Evolutionary conservation across 768 basidiomycete genomes (phyloP), one percentile per base, ranked within the genome.

Genomic region (Podaxis carcinomalis): DNA sequence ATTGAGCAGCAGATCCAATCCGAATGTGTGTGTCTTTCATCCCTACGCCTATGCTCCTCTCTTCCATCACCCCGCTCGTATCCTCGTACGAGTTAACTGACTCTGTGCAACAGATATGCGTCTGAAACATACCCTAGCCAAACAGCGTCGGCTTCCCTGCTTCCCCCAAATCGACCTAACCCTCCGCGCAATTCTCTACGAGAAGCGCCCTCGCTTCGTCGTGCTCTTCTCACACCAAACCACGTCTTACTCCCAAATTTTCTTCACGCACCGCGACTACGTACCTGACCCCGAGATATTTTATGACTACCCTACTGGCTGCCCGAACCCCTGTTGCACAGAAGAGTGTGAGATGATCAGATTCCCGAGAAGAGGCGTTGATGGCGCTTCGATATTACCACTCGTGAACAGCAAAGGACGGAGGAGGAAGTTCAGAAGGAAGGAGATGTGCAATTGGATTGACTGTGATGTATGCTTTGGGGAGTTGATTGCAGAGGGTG

Each of bases 301-400:
- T 72, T 84, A 83, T 70, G 88, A 90, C 70, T 89, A 89, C 67
- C 89, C 89, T 5, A 89, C 85, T 9, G 89, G 89, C 14, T 91
- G 89, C 66, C 88, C 87, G 32, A 91, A 89, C 61, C 88, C 87
- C 1, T 88, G 85, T 67, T 91, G 89, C 70, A 87, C 83, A 36
- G 89, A 91, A 63, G 88, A 91, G 69, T 91, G 89, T 69, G 89
- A 91, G 73, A 88, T 90, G 82, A 86, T 91, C 66, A 85, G 89
- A 53, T 91, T 91, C 64, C 89, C 89, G 2, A 76, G 89, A 59
- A 76, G 79, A 59, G 89, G 89, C 1, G 66, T 82, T 21, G 84
- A 85, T 59, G 78, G 75, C 2, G 89, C 89, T 4, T 80, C 80
- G 3, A 77, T 90, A 44, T 78, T 91, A 37, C 78, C 86, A 44